Percentiles rank a stretch among this genome's conserved stretches.
phyloP scores from a whole-genome alignment of 257 asterid species.

The Salvia miltiorrhiza region DNA sequence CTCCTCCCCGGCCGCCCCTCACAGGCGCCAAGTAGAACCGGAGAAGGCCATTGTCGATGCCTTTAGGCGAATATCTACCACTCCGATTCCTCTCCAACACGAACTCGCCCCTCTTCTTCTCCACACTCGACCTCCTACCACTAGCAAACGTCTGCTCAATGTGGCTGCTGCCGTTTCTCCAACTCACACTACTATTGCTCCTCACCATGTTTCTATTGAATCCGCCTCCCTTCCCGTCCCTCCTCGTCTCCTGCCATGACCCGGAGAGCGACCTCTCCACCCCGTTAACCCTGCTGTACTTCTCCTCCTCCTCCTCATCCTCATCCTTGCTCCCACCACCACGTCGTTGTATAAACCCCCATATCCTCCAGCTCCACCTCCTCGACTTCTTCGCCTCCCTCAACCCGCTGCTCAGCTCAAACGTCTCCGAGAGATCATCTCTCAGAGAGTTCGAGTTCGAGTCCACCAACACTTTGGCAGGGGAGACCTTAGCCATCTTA shows the following conservation, averaged over 20 bases:
- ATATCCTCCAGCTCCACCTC: conserved; percentile 72
- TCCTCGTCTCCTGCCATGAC: conserved; percentile 58
- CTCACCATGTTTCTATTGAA: conserved; percentile 46
- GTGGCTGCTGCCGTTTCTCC: conserved; percentile 51
- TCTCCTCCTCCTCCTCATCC: conserved; percentile 45
- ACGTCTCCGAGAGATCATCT: conserved; percentile 72
- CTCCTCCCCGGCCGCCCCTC: conserved; percentile 52
- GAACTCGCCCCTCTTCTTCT: conserved; percentile 55
- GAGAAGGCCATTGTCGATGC: conserved; percentile 71
- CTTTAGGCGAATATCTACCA: conserved; percentile 67
- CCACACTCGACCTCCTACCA: conserved; percentile 49
- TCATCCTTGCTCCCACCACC: conserved; percentile 41
- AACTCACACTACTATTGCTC: conserved; percentile 81
- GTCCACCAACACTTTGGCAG: conserved; percentile 40
- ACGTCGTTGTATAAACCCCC: conserved; percentile 56
- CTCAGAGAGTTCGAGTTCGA: conserved; percentile 62
- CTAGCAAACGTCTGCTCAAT: conserved; percentile 54
- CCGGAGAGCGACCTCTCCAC: conserved; percentile 70
- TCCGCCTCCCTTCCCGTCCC: conserved; percentile 39
- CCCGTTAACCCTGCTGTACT: conserved; percentile 49
- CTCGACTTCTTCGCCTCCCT: conserved; percentile 58
- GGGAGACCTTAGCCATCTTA: conserved; percentile 50
- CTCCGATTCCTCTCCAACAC: conserved; percentile 80
- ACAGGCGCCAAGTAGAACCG: conserved; percentile 74
- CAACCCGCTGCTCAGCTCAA: conserved; percentile 58